Conservation (phyloP, 2,329 filamentous ascomycete genomes). For the Cytospora leucostoma region DNA sequence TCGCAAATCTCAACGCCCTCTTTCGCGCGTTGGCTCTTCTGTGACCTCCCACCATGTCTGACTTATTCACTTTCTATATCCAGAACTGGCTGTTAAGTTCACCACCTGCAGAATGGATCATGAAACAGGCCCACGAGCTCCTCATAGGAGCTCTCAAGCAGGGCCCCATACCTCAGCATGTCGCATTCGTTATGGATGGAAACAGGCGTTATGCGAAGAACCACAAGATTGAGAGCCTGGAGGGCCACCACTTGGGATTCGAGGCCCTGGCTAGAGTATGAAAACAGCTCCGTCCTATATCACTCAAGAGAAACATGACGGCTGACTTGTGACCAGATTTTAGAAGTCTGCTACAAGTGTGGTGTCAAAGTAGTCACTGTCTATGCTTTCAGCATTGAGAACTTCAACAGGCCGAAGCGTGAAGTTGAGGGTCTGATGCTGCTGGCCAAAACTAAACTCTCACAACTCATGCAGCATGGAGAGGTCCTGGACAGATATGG, state of each 20-base stretch:
- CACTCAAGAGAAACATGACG: not conserved
- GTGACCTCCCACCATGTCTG: constrained; percentile 47
- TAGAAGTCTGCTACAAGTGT: constrained; percentile 97
- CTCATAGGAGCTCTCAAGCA: constrained; percentile 87
- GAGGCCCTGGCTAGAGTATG: constrained; percentile 83
- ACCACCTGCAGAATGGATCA: constrained; percentile 88
- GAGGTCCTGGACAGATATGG: constrained; percentile 92
- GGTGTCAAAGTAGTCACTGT: constrained; percentile 96
- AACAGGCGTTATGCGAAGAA: constrained; percentile 89
- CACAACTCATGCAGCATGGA: constrained; percentile 89
- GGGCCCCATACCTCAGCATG: constrained; percentile 88
- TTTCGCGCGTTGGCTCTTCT: not conserved
- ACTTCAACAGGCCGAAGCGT: constrained; percentile 95
- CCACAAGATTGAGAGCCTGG: constrained; percentile 92
- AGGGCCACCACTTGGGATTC: constrained; percentile 94
- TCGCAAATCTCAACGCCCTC: not conserved
- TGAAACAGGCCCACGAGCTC: constrained; percentile 76
- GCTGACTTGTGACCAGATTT: constrained; percentile 57
- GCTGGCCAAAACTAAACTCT: constrained; percentile 92
- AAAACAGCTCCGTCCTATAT: constrained; percentile 3
- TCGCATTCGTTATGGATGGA: constrained; percentile 99
- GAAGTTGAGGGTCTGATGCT: constrained; percentile 98
- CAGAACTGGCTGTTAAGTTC: constrained; percentile 78
- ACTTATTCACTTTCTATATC: constrained; percentile 52
- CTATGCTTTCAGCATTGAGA: constrained; percentile 98